Base-by-base conservation (phyloP, 2,329 filamentous ascomycete species). In the Ascochyta lentis region DNA sequence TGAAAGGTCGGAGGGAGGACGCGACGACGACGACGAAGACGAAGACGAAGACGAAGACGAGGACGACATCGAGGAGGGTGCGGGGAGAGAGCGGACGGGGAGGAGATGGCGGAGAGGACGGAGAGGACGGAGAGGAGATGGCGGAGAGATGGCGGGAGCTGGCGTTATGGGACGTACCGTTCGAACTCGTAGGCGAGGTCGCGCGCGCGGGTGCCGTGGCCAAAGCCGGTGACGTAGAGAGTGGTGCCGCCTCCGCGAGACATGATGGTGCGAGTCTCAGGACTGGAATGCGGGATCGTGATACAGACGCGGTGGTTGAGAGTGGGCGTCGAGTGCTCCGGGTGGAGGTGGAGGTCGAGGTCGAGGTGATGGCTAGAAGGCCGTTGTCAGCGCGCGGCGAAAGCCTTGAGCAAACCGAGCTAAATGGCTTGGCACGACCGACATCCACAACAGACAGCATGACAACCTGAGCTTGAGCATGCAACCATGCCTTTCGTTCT, bases 181-280 rank as follows among this genome's bases (percentile, higher is more conserved):
- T 98, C 94, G 90, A 98, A 98, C 86, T 98, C 94, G 90, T 96
- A 97, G 84, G 94, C 92, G 79, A 98, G 91, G 85, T 99, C 93
- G 87, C 95, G 92, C 79, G 95, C 92, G 84, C 95, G 92, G 79
- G 94, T 97, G 79, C 94, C 92, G 81, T 96, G 92, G 86, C 94
- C 96, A 81, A 99, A 99, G 86, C 95, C 95, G 76, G 93, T 96
- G 80, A 98, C 94, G 84, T 98, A 98, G 69, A 98, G 91, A 55
- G 94, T 98, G 59, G 91, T 96, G 70, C 92, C 89, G 78, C 90
- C 88, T 78, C 90, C 88, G 77, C 92, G 91, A 87, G 93, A 96
- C 92, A 96, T 96, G 76, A 49, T 77, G 65, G 35, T 22, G 55
- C 33, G 35, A 49, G 41, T 44, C 33, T 50, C 40, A 40, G 35